phyloP scores from a whole-genome alignment of 1,284 basidiomycete species.

The Naganishia cerealis region DNA sequence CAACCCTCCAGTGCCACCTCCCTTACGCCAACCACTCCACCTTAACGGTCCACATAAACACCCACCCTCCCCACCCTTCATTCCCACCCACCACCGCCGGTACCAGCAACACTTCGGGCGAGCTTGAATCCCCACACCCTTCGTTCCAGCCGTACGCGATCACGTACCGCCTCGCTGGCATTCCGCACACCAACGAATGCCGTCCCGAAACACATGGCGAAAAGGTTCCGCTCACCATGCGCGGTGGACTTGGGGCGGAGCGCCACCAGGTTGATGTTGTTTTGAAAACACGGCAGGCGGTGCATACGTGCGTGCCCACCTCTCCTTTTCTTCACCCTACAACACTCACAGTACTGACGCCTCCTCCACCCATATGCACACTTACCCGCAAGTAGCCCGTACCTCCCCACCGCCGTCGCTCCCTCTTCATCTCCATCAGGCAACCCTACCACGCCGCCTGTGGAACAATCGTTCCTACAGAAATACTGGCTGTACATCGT shows the following conservation, averaged over 20 bases:
- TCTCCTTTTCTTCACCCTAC: neutral
- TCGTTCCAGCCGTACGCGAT: slow-evolving; percentile 12
- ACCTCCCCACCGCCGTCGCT: slow-evolving; percentile 55
- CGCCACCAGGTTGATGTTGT: neutral
- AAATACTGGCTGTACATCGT: slow-evolving; percentile 86
- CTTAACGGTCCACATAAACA: slow-evolving; percentile 15
- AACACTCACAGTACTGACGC: neutral
- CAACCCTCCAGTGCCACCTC: slow-evolving; percentile 22
- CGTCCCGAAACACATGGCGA: neutral
- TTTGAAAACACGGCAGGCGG: slow-evolving; percentile 8
- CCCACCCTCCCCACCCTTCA: slow-evolving; percentile 10
- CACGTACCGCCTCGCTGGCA: slow-evolving; percentile 2
- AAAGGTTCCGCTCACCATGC: neutral
- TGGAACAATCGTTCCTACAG: slow-evolving; percentile 75
- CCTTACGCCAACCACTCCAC: slow-evolving; percentile 3
- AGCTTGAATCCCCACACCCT: slow-evolving; percentile 3
- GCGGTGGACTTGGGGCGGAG: neutral
- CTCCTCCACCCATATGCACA: neutral
- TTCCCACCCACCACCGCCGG: no score
- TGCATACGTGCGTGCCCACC: slow-evolving; percentile 6
- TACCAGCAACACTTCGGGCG: neutral
- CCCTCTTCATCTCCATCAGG: slow-evolving; percentile 64
- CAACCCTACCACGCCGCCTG: slow-evolving; percentile 61
- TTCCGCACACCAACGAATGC: neutral
- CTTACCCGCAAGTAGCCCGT: neutral